Evolutionary conservation across 2,329 filamentous ascomycete genomes (phyloP), one percentile per base, ranked within the genome.

Genomic region (Fusarium fujikuroi): DNA sequence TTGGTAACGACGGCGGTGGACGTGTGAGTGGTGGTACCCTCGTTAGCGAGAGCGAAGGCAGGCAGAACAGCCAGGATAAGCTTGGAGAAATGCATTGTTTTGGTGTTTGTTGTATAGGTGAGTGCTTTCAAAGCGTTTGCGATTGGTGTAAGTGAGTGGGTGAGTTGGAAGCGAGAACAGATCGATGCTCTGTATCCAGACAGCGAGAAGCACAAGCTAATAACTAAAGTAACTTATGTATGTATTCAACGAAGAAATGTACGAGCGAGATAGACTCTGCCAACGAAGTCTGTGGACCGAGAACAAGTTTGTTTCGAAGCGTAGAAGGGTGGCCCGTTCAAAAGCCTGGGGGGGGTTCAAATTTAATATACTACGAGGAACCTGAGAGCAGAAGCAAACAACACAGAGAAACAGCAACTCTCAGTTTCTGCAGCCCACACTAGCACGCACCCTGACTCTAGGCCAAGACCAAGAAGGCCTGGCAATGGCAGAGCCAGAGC

Each of bases 31-130:
- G 85, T 83, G 47, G 84, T 84, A 25, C 60, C 72, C 59, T 71
- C 70, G 6, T 74, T 65, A 18, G 87, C 87, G 59, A 87, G 76
- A 67, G 87, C 88, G 77, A 89, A 79, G 60, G 88, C 83, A 76
- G 89, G 88, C 78, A 91, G 84, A 71, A 87, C 79, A 69, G 85
- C 85, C 68, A 87, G 79, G 77, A 86, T 65, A 68, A 90, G 76
- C 36, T 84, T 80, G 50, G 79, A 79, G 74, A 83, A 76, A 52
- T 83, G 82, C 83, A 84, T 84, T 61, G 66, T 80, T 76, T 72
- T 66, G 23, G 58, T 68, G 58, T 74, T 66, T 47, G 60, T 75
- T 66, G 53, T 72, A 68, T 71, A 52, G 60, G 66, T 71, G 71
- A 79, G 73, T 74, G 76, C 72, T 72, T 72, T 73, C 66, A 66